Evolutionary conservation across 371 early-diverging fungal genomes (phyloP).

Genomic region (Nosema muscidifuracis): DNA sequence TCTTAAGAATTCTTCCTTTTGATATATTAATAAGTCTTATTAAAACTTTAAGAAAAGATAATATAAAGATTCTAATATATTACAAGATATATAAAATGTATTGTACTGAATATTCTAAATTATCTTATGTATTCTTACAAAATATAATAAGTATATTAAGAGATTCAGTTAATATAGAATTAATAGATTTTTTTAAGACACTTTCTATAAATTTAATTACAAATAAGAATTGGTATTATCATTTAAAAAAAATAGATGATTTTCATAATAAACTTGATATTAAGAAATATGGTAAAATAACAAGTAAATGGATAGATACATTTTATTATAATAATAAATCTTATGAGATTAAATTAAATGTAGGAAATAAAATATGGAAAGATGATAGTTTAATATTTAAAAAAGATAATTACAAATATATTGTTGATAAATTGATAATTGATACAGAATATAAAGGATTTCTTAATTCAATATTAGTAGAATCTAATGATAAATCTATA

Average conservation of each 20-base stretch:
- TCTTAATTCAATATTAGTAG: neutral
- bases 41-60: neutral
- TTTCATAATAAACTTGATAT: neutral
- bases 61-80: neutral
- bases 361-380: neutral
- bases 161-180: neutral
- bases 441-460: neutral
- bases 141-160: neutral
- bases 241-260: neutral
- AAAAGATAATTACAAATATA: neutral
- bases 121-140: neutral
- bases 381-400: neutral
- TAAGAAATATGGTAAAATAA: neutral
- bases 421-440: neutral
- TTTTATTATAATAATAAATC: neutral
- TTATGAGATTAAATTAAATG: neutral
- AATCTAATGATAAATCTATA: neutral
- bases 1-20: neutral
- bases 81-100: neutral
- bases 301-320: neutral
- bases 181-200: neutral
- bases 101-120: neutral
- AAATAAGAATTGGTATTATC: neutral
- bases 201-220: neutral
- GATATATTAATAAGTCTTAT: neutral